A percentile compares a stretch with the other conserved stretches of the same genome.
These are phyloP conservation scores for Nicotiana tomentosiformis DNA, from an alignment of 257 asterid species.

Conservation along the genomic window DNA sequence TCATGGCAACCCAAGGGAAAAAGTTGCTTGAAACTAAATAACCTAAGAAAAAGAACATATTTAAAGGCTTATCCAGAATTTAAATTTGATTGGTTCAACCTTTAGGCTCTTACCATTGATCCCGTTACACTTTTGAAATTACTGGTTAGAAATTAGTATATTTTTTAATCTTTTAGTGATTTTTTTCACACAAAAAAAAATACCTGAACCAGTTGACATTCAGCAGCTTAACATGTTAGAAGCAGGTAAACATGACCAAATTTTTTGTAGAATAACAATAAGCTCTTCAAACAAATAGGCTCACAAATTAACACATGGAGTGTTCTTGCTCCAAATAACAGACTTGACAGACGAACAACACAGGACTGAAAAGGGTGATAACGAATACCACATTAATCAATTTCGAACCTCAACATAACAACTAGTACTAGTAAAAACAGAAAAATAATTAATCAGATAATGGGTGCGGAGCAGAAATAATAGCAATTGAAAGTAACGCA, in stretches of 20 bases:
- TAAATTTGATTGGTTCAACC: background rate
- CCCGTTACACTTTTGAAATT: background rate
- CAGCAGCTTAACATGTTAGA: no score
- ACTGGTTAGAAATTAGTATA: background rate
- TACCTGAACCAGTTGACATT: no score
- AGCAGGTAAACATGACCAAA: no score
- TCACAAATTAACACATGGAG: background rate
- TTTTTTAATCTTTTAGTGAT: background rate
- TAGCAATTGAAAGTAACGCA: no score
- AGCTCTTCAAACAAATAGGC: background rate
- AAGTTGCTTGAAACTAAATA: background rate
- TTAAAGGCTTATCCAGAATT: background rate
- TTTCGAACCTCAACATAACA: background rate
- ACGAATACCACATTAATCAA: background rate
- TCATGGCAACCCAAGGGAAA: conserved; percentile 16
- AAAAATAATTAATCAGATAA: background rate
- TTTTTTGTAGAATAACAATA: background rate
- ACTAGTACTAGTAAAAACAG: background rate
- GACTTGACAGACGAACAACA: background rate
- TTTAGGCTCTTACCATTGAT: background rate
- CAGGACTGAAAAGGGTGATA: background rate
- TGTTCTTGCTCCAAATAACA: background rate
- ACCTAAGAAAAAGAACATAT: background rate
- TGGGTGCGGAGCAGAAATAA: background rate
- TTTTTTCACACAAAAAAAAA: background rate